Base-by-base conservation (phyloP, 208 protist species). In the Acanthamoeba triangularis region DNA sequence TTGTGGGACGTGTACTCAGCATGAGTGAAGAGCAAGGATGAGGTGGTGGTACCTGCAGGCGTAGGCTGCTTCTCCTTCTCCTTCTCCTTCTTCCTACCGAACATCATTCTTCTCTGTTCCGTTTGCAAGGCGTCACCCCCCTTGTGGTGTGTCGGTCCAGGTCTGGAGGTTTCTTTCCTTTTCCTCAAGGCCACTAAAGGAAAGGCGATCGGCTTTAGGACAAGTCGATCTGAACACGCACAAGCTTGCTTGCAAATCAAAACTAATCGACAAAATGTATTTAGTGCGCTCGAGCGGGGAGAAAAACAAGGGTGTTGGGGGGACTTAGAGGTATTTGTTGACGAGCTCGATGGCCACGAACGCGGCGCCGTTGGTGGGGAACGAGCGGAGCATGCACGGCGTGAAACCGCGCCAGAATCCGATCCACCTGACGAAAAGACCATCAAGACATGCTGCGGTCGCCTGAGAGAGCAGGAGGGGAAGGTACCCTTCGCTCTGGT, bases 301-400 rank as follows among this genome's bases (percentile, higher is more conserved):
- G 47, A 49, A 49, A 13, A 49, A 13, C 11, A 8, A 8, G 11
- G 41, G 47, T 1, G 47, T 11, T 11, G 47, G 47, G 47, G 47
- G 61, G 49, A 85, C 33, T 94, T 49, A 94, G 23, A 94, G 90
- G 90, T 94, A 80, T 54, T 94, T 94, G 69, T 94, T 94, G 61
- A 94, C 90, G 20, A 94, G 65, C 49, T 94, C 90, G 35, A 94
- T 94, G 63, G 90, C 90, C n/a, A 94, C 90, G 49, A 94, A 94
- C 3, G 90, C 90, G 5, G 90, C 90, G n/a, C 90, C 90, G 35
- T 94, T 94, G 65, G 90, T 94, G 44, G 90, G 90, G 37, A 94
- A 94, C 28, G 90, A 94, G 16, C 90, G 90, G 18, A 94, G 90
- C 90, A 94, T 94, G 90, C 90, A 94, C 44, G 90, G 90, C 44